Evolutionary conservation across 768 basidiomycete genomes (phyloP), one percentile per base, ranked within the genome.

Genomic region (Trametes cinnabarina): DNA sequence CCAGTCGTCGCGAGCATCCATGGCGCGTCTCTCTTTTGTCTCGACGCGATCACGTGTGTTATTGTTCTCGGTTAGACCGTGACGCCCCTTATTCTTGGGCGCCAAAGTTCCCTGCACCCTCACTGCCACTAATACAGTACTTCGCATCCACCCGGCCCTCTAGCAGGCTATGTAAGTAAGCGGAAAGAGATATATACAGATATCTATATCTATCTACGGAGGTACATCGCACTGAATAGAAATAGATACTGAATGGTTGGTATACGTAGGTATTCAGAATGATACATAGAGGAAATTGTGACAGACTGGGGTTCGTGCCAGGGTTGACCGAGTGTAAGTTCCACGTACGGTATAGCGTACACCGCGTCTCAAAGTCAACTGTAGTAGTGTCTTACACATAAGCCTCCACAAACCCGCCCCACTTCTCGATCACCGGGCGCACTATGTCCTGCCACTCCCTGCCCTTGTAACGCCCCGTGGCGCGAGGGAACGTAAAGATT

Each of bases 371-470:
- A 32, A 12, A 32, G 40, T 10, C 28, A 43, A 39, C 42, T 14
- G n/a, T 14, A 14, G 8, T 0, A 22, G 6, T 20, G 15, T 41
- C 53, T 50, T 50, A 55, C 22, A 57, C 42, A 60, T 71, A 75
- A 0, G 62, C 65, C 51, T 69, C 68, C n/a, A 82, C 76, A 58
- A 89, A 93, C 25, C 59, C 74, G 2, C 87, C 91, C 91, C 91
- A 93, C 49, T 82, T 83, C 67, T 88, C 83, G 49, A 93, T 82
- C 5, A 92, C 83, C 40, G 88, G 88, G 61, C 82, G 83, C 37
- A 93, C 87, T 28, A 92, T 77, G 12, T 71, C 59, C 51, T 90
- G 86, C 86, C 87, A 92, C 70, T 92, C 92, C 60, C 76, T 82
- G 7, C 83, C 85, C 58, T 80, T 77, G 64, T 84, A 80, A 30